These are phyloP conservation scores for Naganishia antarctica DNA, from an alignment of 768 basidiomycete genomes.

Conservation along the genomic window DNA sequence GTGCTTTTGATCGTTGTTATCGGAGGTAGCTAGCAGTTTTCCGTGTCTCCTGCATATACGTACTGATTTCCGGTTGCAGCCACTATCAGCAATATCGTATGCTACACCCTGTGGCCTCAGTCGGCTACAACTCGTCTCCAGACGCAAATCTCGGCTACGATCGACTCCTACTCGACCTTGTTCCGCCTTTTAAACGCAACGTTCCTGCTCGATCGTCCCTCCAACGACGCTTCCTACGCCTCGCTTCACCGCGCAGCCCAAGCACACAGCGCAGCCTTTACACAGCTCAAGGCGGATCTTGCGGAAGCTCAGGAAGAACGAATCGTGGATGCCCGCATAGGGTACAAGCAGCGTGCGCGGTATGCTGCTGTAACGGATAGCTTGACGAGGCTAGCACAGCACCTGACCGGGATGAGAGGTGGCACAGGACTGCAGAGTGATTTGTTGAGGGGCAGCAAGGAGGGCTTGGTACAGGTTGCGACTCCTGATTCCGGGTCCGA, in stretches of 20 bases:
- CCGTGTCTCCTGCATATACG: too few relatives aligned
- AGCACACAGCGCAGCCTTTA: constrained; percentile 83
- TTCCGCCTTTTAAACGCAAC: constrained; percentile 73
- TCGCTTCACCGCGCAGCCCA: constrained; percentile 70
- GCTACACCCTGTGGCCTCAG: constrained; percentile 76
- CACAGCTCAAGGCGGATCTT: constrained; percentile 76
- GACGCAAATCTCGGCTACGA: constrained; percentile 65
- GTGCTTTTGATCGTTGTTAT: constrained; percentile 71
- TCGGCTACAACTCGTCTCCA: constrained; percentile 79
- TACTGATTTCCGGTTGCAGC: constrained; percentile 51
- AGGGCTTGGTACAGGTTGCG: constrained; percentile 30
- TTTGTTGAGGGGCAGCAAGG: constrained; percentile 58
- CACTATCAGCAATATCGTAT: constrained; percentile 73
- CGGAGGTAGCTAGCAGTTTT: constrained; percentile 54
- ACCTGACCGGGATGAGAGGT: constrained; percentile 80
- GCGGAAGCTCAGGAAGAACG: constrained; percentile 85
- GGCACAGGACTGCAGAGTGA: constrained; percentile 80
- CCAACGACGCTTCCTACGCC: constrained; percentile 29
- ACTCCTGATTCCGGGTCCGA: background rate
- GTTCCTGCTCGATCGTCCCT: constrained; percentile 66
- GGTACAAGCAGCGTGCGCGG: constrained; percentile 54
- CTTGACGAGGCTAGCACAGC: constrained; percentile 85
- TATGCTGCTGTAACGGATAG: constrained; percentile 84
- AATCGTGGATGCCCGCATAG: constrained; percentile 51
- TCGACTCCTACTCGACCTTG: constrained; percentile 83